Evolutionary conservation across 805 yeast species (phyloP).

Genomic region (Jamesozyma hellenica): DNA sequence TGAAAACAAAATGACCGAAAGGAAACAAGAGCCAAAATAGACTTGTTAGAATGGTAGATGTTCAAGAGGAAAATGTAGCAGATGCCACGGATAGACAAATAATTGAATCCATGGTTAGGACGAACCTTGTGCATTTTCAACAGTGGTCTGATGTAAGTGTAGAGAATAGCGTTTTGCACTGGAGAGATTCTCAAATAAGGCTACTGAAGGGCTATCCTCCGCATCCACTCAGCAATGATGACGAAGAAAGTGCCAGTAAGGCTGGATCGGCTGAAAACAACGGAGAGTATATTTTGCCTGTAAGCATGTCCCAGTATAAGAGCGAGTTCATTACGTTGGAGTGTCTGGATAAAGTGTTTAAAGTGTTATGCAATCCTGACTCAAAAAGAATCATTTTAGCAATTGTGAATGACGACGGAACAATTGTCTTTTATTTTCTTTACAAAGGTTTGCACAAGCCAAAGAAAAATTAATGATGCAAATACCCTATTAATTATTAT

Average conservation of each 20-base stretch:
- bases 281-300: constrained; percentile 23
- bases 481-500: neutral
- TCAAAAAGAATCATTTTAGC: constrained; percentile 42
- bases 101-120: constrained; percentile 12
- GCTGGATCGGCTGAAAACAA: neutral
- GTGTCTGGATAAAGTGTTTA: constrained; percentile 16
- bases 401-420: constrained; percentile 54
- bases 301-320: constrained; percentile 23
- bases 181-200: constrained; percentile 9
- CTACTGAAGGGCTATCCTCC: constrained; percentile 19
- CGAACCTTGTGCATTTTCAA: constrained; percentile 21
- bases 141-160: constrained; percentile 20
- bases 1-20: neutral
- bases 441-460: constrained; percentile 62
- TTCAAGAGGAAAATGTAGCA: neutral
- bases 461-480: constrained; percentile 34
- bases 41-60: too few relatives aligned
- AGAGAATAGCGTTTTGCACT: constrained; percentile 7
- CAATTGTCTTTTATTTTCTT: constrained; percentile 58
- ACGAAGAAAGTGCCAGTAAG: neutral
- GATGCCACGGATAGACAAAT: constrained; percentile 1
- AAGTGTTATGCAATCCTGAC: constrained; percentile 8
- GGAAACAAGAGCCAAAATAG: neutral
- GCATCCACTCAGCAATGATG: constrained; percentile 19
- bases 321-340: constrained; percentile 16